Base-by-base conservation (phyloP, 2,329 filamentous ascomycete genomes). In the Penicillium frequentans region DNA sequence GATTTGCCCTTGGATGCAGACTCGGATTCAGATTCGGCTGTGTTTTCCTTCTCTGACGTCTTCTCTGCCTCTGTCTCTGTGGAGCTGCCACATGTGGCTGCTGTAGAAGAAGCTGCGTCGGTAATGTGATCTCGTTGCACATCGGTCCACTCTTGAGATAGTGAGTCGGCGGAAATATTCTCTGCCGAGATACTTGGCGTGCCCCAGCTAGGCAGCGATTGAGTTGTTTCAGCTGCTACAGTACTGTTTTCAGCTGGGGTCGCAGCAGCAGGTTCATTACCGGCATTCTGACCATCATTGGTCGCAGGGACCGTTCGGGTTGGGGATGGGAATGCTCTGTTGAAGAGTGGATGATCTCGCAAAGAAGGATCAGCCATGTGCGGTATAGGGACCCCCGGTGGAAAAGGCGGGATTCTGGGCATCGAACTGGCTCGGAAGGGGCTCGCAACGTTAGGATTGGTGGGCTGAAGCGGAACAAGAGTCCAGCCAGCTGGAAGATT, bases 401-500 rank as follows among this genome's bases (percentile, higher is more conserved):
- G 27, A 8, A 19, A 26, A 19, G 11, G 52, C 26, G 65, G 42
- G 14, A 37, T 46, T 9, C 43, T 54, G 26, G 57, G 29, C 3
- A 51, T 52, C 8, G 51, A 27, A 14, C 46, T 52, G 23, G 44
- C 45, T 11, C 58, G 57, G 5, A 52, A 26, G 9, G 39, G 21
- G 16, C 23, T 14, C 19, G 46, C 47, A 16, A 54, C 19, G 7
- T 55, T 53, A 29, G 53, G 58, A 3, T 54, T 63, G 16, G 59
- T 27, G 0, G 69, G 61, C 26, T 71, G 65, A 24, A 73, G 66
- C 45, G 70, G 71, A 45, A 69, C 57, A 7, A 73, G 64, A 39
- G 65, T 68, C 71, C 72, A 85, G 11, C 83, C 83, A 55, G 78
- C 75, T 7, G 83, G 83, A 26, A 85, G 67, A 8, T 68, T 75